phyloP scores from a whole-genome alignment of 2,329 filamentous ascomycete species.

The Metarhizium sp. region DNA sequence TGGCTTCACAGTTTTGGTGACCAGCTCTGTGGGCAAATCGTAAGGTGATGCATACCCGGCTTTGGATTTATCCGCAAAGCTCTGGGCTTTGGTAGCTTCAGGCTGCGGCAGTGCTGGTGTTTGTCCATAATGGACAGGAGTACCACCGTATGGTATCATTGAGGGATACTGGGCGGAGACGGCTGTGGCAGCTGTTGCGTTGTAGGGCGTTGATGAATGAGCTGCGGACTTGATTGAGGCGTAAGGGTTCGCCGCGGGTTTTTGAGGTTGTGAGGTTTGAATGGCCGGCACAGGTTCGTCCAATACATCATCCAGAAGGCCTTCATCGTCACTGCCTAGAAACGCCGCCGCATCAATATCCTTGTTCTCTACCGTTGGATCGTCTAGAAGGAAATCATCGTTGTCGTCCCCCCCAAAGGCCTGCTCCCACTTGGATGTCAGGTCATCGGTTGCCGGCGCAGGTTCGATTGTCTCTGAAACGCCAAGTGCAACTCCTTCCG shows the following conservation, averaged over 20 bases:
- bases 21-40: constrained; percentile 82
- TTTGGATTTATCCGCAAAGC: constrained; percentile 84
- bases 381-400: constrained; percentile 52
- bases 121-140: constrained; percentile 27
- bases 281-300: constrained; percentile 27
- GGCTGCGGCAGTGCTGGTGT: constrained; percentile 26
- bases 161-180: constrained; percentile 13
- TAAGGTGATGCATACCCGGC: constrained; percentile 91
- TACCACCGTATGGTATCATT: constrained; percentile 13
- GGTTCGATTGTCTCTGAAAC: constrained; percentile 7
- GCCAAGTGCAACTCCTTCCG: constrained; percentile 4
- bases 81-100: constrained; percentile 56
- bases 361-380: constrained; percentile 32
- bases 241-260: constrained; percentile 16
- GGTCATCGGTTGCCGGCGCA: constrained; percentile 43
- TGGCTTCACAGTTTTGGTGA: constrained; percentile 45
- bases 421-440: constrained; percentile 76
- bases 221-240: constrained; percentile 12
- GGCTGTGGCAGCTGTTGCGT: constrained; percentile 9
- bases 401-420: constrained; percentile 72
- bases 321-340: constrained; percentile 77
- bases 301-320: constrained; percentile 64
- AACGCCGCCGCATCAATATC: constrained; percentile 55
- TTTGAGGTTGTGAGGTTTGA: constrained; percentile 6
- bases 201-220: constrained; percentile 14